Base-by-base conservation (phyloP, 2,329 filamentous ascomycete species). In the Kalmusia sp. region DNA sequence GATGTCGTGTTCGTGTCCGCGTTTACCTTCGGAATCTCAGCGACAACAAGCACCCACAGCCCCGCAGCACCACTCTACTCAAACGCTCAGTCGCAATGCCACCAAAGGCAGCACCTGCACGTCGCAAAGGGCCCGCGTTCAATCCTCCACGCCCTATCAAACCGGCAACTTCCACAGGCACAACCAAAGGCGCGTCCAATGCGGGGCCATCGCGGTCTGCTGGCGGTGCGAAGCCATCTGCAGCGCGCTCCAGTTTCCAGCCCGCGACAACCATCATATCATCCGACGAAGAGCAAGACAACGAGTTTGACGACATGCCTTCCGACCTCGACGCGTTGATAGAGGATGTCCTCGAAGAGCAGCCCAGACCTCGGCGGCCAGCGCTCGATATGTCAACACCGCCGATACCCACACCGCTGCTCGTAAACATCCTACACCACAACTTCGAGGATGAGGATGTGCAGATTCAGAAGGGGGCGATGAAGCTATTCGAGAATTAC, bases 401-500 rank as follows among this genome's bases (percentile, higher is more conserved):
- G 21, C 71, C 82, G 1, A 89, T 97, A 24, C 90, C 92, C 0
- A 80, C 84, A 3, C 87, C 91, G 37, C 80, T 98, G 0, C 76
- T 97, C 34, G 89, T 90, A 8, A 84, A 87, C 30, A 77, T 97
- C 3, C 79, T 97, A 28, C 88, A 96, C 70, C 86, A 93, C 63
- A 86, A 90, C 70, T 96, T 97, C 68, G 81, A 79, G 39, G 77
- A 88, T 24, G 50, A 62, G 11, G 62, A 70, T 12, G 72, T 64
- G 28, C 64, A 71, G 41, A 75, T 74, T 49, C 65, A 70, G 49
- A 68, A 69, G 39, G 72, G 71, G 28, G 70, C 63, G 3, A 91
- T 93, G 70, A 82, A 79, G 6, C 84, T 92, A 1, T 84, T 93
- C 53, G 89, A 87, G 12, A 92, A 89, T 76, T 98, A 98, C 71